Base-by-base conservation (phyloP, 148 eudicot genomes). In the Amaranthus palmeri region DNA sequence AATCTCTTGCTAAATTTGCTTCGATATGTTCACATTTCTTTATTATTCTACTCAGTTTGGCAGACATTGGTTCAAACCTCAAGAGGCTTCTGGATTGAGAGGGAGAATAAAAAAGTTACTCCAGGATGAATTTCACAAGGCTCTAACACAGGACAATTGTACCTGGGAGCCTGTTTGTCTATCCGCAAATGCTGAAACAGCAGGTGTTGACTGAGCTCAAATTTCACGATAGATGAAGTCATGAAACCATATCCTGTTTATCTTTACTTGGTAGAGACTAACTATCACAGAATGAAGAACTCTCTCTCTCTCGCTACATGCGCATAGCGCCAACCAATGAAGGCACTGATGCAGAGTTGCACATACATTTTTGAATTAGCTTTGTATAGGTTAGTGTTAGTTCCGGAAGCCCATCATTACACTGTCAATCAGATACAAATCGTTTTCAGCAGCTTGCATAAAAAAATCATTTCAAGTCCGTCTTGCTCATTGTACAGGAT, bases 41-140 rank as follows among this genome's bases (percentile, higher is more conserved):
- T 15, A n/a, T n/a, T 17, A 12, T 46, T 60, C 14, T 48, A 15
- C 9, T 10, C 87, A 93, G 98, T 86, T 93, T 78, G 90, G 88
- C 45, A 86, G 55, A 67, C 56, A 73, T 59, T 93, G 98, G 98
- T 93, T 93, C 80, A 81, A 63, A 79, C 92, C 96, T 12, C 83
- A 78, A 79, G 92, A 88, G 52, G 98, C 96, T 5, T 93, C 98
- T n/a, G 53, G 71, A 72, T 83, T 93, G 78, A 87, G 98, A 86
- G 69, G 61, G 45, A 85, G 72, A 82, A 91, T 93, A 17, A 78
- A 77, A 56, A 69, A 61, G 40, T 65, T 91, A 77, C 87, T 90
- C 48, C 11, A 36, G 69, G 77, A 81, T 36, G 82, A 87, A 78
- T 87, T 92, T 68, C 58, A 6, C 36, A 81, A 82, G 79, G 72